A percentile compares a stretch with the other conserved stretches of the same genome.
phyloP scores from a whole-genome alignment of 257 asterid species.

The Scutellaria barbata region DNA sequence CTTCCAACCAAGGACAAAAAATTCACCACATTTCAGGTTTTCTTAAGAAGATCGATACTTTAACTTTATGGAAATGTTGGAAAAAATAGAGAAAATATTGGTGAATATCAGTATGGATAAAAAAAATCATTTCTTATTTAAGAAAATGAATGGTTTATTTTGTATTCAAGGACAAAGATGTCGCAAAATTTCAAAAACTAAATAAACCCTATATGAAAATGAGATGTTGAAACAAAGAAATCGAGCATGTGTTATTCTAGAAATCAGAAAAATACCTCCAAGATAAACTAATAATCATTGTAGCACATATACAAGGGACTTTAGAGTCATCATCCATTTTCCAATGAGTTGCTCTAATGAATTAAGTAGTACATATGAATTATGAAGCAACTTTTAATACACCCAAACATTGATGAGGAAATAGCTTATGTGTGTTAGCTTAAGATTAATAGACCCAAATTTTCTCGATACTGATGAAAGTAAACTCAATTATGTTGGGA shows the following conservation, averaged over 20 bases:
- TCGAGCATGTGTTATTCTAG: not conserved
- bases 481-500: conserved; percentile 13
- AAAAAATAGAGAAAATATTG: too few relatives aligned
- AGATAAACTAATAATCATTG: not conserved
- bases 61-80: too few relatives aligned
- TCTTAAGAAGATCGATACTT: too few relatives aligned
- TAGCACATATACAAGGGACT: too few relatives aligned
- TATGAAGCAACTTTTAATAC: conserved; percentile 4
- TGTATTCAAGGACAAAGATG: too few relatives aligned
- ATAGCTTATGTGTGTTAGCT: conserved; percentile 17
- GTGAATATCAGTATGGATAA: too few relatives aligned
- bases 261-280: not conserved
- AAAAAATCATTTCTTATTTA: too few relatives aligned
- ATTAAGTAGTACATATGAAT: not conserved
- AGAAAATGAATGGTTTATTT: too few relatives aligned
- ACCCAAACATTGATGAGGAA: not conserved
- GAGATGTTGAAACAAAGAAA: not conserved
- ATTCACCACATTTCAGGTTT: too few relatives aligned
- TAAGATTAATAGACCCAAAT: not conserved
- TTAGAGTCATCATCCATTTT: not conserved
- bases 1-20: not conserved
- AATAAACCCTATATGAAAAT: not conserved
- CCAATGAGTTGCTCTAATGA: not conserved
- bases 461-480: not conserved
- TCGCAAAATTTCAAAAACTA: not conserved